Conservation (phyloP, 257 asterid genomes). For the Striga asiatica region DNA sequence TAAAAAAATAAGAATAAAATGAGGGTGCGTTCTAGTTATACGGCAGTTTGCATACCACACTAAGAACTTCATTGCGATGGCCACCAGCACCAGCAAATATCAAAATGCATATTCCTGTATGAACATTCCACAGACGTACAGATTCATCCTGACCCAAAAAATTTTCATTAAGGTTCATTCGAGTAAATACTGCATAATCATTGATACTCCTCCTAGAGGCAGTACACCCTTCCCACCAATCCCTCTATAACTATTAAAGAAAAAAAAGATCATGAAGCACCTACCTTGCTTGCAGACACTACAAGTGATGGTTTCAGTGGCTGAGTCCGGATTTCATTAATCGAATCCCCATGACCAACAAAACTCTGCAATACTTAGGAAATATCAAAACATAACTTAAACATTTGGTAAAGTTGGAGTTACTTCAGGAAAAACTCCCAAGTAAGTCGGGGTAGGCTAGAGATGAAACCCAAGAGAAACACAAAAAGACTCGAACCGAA, state of each 20-base stretch:
- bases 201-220: not conserved
- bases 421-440: not conserved
- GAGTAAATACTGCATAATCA: not conserved
- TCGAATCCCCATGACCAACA: constrained; percentile 94
- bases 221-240: no score
- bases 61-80: constrained; percentile 97
- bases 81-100: constrained; percentile 99
- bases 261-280: constrained; percentile 18
- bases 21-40: not conserved
- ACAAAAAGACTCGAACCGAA: no score
- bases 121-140: constrained; percentile 93
- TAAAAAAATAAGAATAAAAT: not conserved
- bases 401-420: not conserved
- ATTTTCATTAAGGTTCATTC: constrained; percentile 3
- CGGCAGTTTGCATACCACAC: constrained; percentile 54
- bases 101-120: constrained; percentile 95
- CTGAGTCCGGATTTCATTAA: constrained; percentile 87
- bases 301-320: constrained; percentile 87
- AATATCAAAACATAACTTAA: not conserved
- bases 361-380: constrained; percentile 55
- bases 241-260: no score
- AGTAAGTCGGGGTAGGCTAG: not conserved
- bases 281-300: constrained; percentile 88
- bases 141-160: constrained; percentile 72
- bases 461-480: no score